Evolutionary conservation across 805 yeast genomes (phyloP), one percentile per base, ranked within the genome.

Genomic region (Scheffersomyces stipitis): DNA sequence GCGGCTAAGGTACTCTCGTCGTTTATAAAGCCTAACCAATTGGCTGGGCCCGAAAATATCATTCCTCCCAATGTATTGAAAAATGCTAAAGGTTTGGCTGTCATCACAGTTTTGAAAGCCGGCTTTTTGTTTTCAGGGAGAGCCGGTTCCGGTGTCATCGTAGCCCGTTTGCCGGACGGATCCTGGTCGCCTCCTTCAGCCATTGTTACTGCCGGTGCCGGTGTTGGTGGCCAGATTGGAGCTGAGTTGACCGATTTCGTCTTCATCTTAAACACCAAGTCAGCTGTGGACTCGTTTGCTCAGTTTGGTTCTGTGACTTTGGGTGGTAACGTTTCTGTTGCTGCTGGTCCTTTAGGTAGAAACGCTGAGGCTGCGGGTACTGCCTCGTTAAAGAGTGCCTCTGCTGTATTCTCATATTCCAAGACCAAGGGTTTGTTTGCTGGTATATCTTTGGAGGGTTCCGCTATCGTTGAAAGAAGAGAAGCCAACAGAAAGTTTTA

Each of bases 151-250:
- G 99, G 99, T 46, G 86, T 91, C 24, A 85, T 91, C 43, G 95
- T 91, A 17, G 96, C 97, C 4, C 71, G 97, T 41, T 72, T 93
- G 33, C 95, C 95, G 2, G 98, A 93, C 62, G 98, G 97, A 1
- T 64, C 85, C 0, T 91, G 99, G 99, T 89, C 97, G 10, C 95
- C 97, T 3, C 99, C 99, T 1, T 83, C 95, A 2, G 99, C 97
- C 7, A 83, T 93, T 47, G 83, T 80, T 36, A 86, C 97, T 15
- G 98, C 96, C 3, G 99, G 98, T 51, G 98, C 97, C 3, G 98
- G 99, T 54, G 97, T 93, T 5, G 99, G 99, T 41, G 99, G 99
- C 30, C 95, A 89, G 68, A 78, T 93, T 46, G 99, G 99, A 28
- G 90, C 96, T 6, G 99, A 91, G 60, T 69, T 91, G 53, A 91